Percentiles rank a stretch among this genome's conserved stretches.
Evolutionary conservation across 2,329 filamentous ascomycete genomes (phyloP).

Genomic region (Fonsecaea nubica): DNA sequence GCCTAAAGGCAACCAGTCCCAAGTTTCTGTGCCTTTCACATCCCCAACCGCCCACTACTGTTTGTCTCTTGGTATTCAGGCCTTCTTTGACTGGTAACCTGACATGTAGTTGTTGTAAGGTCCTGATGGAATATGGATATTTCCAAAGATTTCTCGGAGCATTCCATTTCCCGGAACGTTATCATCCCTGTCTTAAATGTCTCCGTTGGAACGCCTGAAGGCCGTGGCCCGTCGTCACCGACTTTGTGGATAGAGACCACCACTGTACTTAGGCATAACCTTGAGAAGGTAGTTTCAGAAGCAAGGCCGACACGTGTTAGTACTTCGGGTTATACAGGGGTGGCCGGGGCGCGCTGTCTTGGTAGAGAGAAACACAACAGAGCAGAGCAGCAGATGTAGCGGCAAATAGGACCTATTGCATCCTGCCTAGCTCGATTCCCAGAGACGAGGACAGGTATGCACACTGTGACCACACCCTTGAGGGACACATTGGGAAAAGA

Average conservation of each 20-base stretch:
- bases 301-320: background rate
- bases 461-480: no score
- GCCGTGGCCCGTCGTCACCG: background rate
- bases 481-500: background rate
- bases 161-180: background rate
- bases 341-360: background rate
- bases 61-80: slow-evolving; percentile 5
- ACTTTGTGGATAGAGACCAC: background rate
- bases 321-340: background rate
- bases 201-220: slow-evolving; percentile 11
- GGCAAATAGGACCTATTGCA: slow-evolving; percentile 1
- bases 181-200: slow-evolving; percentile 2
- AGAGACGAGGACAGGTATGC: background rate
- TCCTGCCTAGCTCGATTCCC: slow-evolving; percentile 2
- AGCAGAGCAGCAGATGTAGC: background rate
- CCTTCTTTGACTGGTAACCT: slow-evolving; percentile 2
- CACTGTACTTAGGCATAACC: background rate
- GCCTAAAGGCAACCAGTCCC: slow-evolving; percentile 3
- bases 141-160: background rate
- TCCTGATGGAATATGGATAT: slow-evolving; percentile 1
- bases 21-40: background rate
- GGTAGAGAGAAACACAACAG: background rate
- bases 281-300: background rate
- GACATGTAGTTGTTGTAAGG: slow-evolving; percentile 1
- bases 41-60: background rate